Evolutionary conservation across 176 grass and related monocot species (phyloP), one percentile per base, ranked within the genome.

Genomic region (Triticum urartu): DNA sequence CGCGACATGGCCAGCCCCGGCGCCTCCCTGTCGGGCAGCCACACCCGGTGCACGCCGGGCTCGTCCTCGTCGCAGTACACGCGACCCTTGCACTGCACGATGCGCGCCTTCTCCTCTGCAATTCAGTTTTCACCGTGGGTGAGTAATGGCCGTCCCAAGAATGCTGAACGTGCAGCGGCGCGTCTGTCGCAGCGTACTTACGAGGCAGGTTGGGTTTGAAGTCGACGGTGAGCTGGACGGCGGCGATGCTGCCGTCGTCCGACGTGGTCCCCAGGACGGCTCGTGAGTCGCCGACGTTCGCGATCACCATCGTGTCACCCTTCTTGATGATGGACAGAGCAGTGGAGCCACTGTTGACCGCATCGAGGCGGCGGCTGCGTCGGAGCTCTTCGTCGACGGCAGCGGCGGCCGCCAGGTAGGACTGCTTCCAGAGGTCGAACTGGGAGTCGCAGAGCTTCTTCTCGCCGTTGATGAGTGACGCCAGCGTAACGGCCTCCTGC

Each of bases 1-100:
- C 97, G 89, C 25, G 97, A 99, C 97, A 99, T 99, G 39, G 97
- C 97, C 18, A 99, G 78, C 9, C 97, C 97, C 3, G 94, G 94
- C 43, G 85, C 78, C 47, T 97, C 97, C 81, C 81, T 72, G n/a
- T 79, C 71, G 4, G 94, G 94, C 24, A 85, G 64, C 94, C 94
- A 99, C 5, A 99, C 72, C 32, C 97, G 89, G 86, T 97, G 83
- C 79, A 99, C 77, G 10, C 94, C 92, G 0, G 97, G 97, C 78
- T 99, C 97, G 87, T 99, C 97, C 5, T 33, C 54, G 76, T 91
- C 85, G 82, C 80, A 92, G 25, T 59, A 85, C 82, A 99, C 94
- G 3, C 86, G 72, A 17, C 97, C 97, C 9, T 94, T 97, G 85
- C 94, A 93, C 81, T 80, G 77, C 14, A 35, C 89, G 88, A 99